Base-by-base conservation (phyloP, 2,329 filamentous ascomycete genomes). In the Xylariaceae sp. region DNA sequence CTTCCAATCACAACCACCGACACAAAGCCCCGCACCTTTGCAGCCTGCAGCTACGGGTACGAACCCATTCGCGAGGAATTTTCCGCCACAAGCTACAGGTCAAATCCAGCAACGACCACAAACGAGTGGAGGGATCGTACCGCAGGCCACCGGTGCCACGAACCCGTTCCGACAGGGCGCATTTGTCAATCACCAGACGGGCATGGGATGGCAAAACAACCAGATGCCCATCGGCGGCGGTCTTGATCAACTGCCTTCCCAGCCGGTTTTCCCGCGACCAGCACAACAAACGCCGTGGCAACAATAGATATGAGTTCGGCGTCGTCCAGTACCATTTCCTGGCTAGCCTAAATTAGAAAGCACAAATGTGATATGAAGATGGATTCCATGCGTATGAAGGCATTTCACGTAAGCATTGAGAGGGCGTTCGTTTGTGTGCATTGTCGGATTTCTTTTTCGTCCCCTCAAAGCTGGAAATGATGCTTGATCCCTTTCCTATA, bases 161-260 rank as follows among this genome's bases (percentile, higher is more conserved):
- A 98, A 98, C 60, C 93, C 93, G 1, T 97, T 97, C 76, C 80
- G 93, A 14, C 90, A 97, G 62, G 88, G 86, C 37, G 82, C 85
- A 4, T 95, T 96, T 64, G 84, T 95, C 42, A 93, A 95, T 61
- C 90, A 95, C 60, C 76, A 83, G 52, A 95, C 90, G 0, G 91
- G 92, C 1, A 77, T 88, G 65, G 88, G 88, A 2, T 97, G 93
- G 89, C 91, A 96, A 64, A 78, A 85, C 52, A 80, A 80, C 49
- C 82, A 85, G 54, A 81, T 88, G 60, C 79, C 85, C 7, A 92
- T 93, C 4, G 86, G 95, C 53, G 89, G 90, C 4, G 85, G 83
- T 6, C 63, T 93, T 43, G 88, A 96, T 61, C 81, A 86, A 53
- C 61, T 97, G 35, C 78, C 84, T 25, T 95, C 91, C 0, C 75